phyloP scores from a whole-genome alignment of 1,139 yeast species.

The Debaryomyces singareniensis region DNA sequence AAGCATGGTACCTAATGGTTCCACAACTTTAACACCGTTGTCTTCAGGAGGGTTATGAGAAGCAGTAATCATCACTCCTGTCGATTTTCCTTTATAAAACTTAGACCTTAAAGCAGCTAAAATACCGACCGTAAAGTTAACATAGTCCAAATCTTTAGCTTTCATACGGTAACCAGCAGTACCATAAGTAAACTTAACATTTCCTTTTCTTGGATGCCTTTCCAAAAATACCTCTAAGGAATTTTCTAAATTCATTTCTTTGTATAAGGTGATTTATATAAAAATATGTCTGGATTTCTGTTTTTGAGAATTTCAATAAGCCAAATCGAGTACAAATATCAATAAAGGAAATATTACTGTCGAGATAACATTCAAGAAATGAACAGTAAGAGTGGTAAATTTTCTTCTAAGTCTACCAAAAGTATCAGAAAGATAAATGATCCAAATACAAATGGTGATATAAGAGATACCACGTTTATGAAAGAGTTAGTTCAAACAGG shows the following conservation, averaged over 20 bases:
- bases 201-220: slow-evolving; percentile 43
- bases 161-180: slow-evolving; percentile 94
- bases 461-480: slow-evolving; percentile 21
- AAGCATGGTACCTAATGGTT: slow-evolving; percentile 92
- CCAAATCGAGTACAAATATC: too few species aligned
- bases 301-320: too few species aligned
- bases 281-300: too few species aligned
- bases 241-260: slow-evolving; percentile 8
- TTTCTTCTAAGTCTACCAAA: too few species aligned
- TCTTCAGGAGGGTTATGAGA: slow-evolving; percentile 94
- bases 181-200: slow-evolving; percentile 60
- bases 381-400: neutral
- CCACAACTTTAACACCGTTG: slow-evolving; percentile 94
- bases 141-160: slow-evolving; percentile 68
- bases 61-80: slow-evolving; percentile 95
- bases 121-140: slow-evolving; percentile 78
- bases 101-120: slow-evolving; percentile 79
- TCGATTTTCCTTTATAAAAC: slow-evolving; percentile 56
- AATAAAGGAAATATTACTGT: too few species aligned
- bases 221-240: slow-evolving; percentile 6
- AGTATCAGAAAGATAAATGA: neutral
- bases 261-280: too few species aligned
- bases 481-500: slow-evolving; percentile 35
- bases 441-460: neutral
- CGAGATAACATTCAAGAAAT: neutral